Evolutionary conservation across 768 basidiomycete genomes (phyloP).

Genomic region (Piloderma croceum): DNA sequence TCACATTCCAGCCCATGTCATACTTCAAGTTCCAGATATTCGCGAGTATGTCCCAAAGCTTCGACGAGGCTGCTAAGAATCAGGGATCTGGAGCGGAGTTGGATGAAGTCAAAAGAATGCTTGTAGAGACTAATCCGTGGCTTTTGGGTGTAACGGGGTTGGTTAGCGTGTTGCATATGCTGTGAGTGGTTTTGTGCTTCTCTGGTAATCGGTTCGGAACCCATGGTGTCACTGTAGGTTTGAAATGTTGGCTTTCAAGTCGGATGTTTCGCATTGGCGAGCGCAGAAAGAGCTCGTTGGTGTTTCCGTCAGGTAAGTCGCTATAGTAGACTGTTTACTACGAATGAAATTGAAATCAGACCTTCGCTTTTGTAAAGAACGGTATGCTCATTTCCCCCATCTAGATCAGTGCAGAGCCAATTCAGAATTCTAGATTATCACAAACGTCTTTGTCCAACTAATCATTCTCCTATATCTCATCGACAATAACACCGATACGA

Average conservation of each 20-base stretch:
- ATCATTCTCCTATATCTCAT: slow-evolving; percentile 89
- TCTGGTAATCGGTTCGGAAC: slow-evolving; percentile 4
- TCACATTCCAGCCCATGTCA: slow-evolving; percentile 81
- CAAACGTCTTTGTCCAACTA: slow-evolving; percentile 91
- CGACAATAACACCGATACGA: slow-evolving; percentile 93
- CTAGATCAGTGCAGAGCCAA: slow-evolving; percentile 11
- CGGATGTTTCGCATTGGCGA: slow-evolving; percentile 92
- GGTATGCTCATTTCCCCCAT: slow-evolving; percentile 32
- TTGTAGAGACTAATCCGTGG: slow-evolving; percentile 84
- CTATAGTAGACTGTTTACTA: too few relatives aligned
- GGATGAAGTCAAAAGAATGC: slow-evolving; percentile 94
- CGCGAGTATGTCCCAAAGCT: slow-evolving; percentile 77
- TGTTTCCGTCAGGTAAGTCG: slow-evolving; percentile 78
- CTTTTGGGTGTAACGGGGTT: slow-evolving; percentile 78
- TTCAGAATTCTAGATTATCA: slow-evolving; percentile 52
- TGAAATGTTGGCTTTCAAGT: slow-evolving; percentile 94
- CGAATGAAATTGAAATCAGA: not conserved
- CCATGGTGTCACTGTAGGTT: slow-evolving; percentile 44
- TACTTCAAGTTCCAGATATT: slow-evolving; percentile 86
- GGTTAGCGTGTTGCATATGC: slow-evolving; percentile 81
- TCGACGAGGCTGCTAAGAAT: slow-evolving; percentile 79
- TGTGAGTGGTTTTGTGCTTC: slow-evolving; percentile 46
- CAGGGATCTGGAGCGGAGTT: slow-evolving; percentile 71
- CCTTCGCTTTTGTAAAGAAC: slow-evolving; percentile 36
- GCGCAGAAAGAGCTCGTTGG: slow-evolving; percentile 93